These are phyloP conservation scores for Boletus edulis DNA, from an alignment of 768 basidiomycete genomes.

Conservation along the genomic window DNA sequence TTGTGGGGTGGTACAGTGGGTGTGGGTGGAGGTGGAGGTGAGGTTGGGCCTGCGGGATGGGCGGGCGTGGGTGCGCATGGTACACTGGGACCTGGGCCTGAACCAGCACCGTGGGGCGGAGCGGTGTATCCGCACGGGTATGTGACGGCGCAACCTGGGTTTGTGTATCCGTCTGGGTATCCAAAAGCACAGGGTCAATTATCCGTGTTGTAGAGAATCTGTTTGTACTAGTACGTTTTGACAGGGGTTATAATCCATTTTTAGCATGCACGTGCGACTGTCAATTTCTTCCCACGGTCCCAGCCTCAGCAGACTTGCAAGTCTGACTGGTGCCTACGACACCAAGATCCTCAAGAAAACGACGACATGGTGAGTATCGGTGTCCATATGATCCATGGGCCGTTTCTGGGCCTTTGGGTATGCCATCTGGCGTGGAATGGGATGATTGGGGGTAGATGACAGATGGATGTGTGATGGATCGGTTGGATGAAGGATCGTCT, in stretches of 20 bases:
- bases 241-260: background rate
- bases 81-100: background rate
- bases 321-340: background rate
- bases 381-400: background rate
- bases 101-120: slow-evolving; percentile 4
- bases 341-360: slow-evolving; percentile 34
- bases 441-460: slow-evolving; percentile 13
- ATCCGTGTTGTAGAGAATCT: background rate
- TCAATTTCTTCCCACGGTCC: slow-evolving; percentile 18
- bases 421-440: slow-evolving; percentile 12
- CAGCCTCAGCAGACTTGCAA: slow-evolving; percentile 8
- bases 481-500: slow-evolving; percentile 33
- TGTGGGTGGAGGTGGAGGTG: background rate
- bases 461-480: slow-evolving; percentile 26
- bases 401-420: background rate
- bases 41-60: background rate
- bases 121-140: slow-evolving; percentile 25
- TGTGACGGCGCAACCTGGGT: slow-evolving; percentile 11
- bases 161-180: slow-evolving; percentile 17
- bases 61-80: background rate
- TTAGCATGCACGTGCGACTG: slow-evolving; percentile 1
- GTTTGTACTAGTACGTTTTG: background rate
- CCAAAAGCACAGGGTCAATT: background rate
- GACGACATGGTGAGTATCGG: slow-evolving; percentile 46
- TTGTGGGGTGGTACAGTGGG: slow-evolving; percentile 1